Percentiles rank a stretch among this genome's conserved stretches.
phyloP scores from a whole-genome alignment of 768 basidiomycete genomes.

The Rhizopogon rudus region DNA sequence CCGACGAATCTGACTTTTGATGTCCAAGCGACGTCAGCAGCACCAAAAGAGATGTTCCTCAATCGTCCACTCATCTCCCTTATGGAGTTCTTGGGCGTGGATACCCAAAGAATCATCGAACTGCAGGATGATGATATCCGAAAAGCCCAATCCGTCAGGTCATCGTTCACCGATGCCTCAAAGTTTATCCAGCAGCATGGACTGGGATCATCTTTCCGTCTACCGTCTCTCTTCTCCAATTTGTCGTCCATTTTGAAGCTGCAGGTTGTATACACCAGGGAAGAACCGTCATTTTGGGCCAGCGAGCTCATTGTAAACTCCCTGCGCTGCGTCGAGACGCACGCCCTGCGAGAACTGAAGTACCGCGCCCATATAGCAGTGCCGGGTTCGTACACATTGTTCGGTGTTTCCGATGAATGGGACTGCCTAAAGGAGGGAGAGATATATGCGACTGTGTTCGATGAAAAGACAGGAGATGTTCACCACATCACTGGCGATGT shows the following conservation, averaged over 20 bases:
- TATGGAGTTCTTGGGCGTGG: constrained; percentile 40
- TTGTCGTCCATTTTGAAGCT: constrained; percentile 28
- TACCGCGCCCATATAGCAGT: constrained; percentile 46
- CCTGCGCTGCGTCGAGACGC: constrained; percentile 35
- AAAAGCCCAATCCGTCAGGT: constrained; percentile 29
- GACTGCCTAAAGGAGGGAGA: constrained; percentile 40
- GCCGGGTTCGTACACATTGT: constrained; percentile 42
- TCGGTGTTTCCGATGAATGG: constrained; percentile 51
- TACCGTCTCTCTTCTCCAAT: constrained; percentile 38
- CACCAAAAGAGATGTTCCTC: constrained; percentile 38
- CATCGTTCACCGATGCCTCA: constrained; percentile 32
- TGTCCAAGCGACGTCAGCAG: constrained; percentile 41
- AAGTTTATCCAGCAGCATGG: constrained; percentile 38
- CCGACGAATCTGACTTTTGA: constrained; percentile 39
- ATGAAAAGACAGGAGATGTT: constrained; percentile 24
- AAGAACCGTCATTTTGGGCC: constrained; percentile 9
- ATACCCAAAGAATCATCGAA: constrained; percentile 25
- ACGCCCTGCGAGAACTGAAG: constrained; percentile 48
- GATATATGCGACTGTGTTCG: constrained; percentile 39
- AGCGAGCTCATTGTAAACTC: constrained; percentile 33
- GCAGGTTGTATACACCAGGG: constrained; percentile 14
- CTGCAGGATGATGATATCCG: constrained; percentile 35
- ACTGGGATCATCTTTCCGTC: constrained; percentile 41
- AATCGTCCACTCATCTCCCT: constrained; percentile 46
- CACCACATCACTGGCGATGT: constrained; percentile 31